Percentiles rank a stretch among this genome's conserved stretches.
phyloP scores from a whole-genome alignment of 73 alveolate species.

The Paramecium sexaurelia region DNA sequence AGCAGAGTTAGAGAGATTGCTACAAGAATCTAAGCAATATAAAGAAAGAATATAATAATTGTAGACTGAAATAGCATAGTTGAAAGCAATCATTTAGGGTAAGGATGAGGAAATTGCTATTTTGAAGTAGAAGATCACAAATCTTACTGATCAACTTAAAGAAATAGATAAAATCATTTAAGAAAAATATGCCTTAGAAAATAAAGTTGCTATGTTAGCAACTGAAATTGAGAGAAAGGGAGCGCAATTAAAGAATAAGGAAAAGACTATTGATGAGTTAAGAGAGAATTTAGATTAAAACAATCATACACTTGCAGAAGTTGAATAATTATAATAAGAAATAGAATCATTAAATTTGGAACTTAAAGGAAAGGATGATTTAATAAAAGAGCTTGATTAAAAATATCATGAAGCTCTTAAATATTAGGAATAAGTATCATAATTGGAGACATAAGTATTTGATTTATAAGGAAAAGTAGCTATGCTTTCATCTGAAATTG shows the following conservation, averaged over 20 bases:
- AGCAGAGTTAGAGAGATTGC: neutral
- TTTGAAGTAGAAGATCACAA: neutral
- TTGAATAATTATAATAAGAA: neutral
- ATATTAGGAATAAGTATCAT: neutral
- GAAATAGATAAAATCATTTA: neutral
- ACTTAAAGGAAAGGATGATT: constrained; percentile 10
- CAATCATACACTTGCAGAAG: neutral
- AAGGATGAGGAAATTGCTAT: constrained; percentile 22
- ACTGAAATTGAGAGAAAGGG: constrained; percentile 45
- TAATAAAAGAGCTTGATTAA: neutral
- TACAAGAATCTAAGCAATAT: neutral
- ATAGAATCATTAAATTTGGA: neutral
- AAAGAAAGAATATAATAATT: neutral
- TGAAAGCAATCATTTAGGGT: neutral
- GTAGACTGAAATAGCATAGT: neutral
- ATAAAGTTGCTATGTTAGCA: constrained; percentile 21
- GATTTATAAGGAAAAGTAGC: constrained; percentile 41
- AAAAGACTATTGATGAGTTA: constrained; percentile 27
- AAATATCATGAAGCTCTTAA: neutral
- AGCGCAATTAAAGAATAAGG: constrained; percentile 16
- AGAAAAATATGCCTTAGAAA: constrained; percentile 9
- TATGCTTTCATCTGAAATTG: constrained; percentile 11
- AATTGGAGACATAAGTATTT: neutral
- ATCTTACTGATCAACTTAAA: neutral
- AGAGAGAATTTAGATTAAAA: neutral